Evolutionary conservation across 495 filamentous ascomycete genomes (phyloP), one percentile per base, ranked within the genome.

Genomic region (Massariosphaeria phaeospora): DNA sequence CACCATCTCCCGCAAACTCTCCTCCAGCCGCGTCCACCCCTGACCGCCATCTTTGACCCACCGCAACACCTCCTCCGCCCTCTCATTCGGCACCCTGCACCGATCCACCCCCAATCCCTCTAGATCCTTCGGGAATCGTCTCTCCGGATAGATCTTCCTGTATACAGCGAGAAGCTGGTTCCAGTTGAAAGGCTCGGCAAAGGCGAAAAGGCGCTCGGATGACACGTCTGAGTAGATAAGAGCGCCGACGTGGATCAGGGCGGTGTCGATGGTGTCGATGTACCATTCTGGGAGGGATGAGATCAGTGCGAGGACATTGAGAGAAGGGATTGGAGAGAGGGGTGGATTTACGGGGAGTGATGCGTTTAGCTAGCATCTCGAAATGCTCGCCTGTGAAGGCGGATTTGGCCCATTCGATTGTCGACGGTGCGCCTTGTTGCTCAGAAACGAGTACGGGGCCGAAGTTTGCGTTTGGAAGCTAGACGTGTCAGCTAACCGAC

Each of bases 401-500:
- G 13, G 8, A 11, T 13, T 63, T 48, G 1, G 25, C 35, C 49
- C 47, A 51, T 23, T n/a, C 60, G 24, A 55, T 41, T 11, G 60
- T 52, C 0, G 48, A 47, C 1, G 48, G 54, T 15, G 29, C 18
- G 5, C 60, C 60, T 41, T 58, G 54, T 5, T 63, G 9, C 35
- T 63, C 27, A 1, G 51, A 49, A 7, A 49, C 36, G 0, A 59
- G 38, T 13, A 58, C 44, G 33, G 68, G 35, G 38, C 52, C 5
- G 63, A 72, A 63, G 63, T 75, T 68, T 12, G 12, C 25, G 30
- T 52, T 57, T 23, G 81, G 79, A 20, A 82, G 55, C 55, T 57
- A 44, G 18, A 44, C 17, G 18, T 4, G 8, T 8, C 27, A 33
- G 5, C 15, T 17, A 40, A 4, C 31, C 21, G 6, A 17, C 45